Evolutionary conservation across 2,329 filamentous ascomycete genomes (phyloP).

Genomic region (Rachicladosporium sp.): DNA sequence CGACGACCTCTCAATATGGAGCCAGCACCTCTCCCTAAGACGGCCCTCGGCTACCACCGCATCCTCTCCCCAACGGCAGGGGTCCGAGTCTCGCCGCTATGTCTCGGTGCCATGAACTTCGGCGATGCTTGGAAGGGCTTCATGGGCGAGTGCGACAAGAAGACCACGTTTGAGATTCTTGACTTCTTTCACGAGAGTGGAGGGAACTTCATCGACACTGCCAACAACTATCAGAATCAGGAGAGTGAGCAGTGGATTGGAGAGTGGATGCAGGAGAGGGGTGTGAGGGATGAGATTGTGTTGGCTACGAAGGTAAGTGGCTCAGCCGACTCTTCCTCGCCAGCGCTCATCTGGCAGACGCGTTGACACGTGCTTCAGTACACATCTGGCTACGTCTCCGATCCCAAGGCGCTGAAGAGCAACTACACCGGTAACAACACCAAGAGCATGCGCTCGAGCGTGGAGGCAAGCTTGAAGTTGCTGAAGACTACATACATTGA

Average conservation of each 20-base stretch:
- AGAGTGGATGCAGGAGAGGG: slow-evolving; percentile 37
- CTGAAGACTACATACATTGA: slow-evolving; percentile 31
- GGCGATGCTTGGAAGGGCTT: slow-evolving; percentile 34
- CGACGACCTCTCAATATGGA: background rate
- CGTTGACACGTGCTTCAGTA: slow-evolving; percentile 10
- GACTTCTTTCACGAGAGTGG: slow-evolving; percentile 36
- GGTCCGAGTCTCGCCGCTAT: slow-evolving; percentile 40
- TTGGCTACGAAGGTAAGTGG: slow-evolving; percentile 18
- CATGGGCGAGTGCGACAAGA: slow-evolving; percentile 19
- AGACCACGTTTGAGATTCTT: slow-evolving; percentile 33
- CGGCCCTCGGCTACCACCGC: slow-evolving; percentile 38
- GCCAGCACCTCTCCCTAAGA: slow-evolving; percentile 21
- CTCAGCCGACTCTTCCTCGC: no score
- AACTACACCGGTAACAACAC: slow-evolving; percentile 33
- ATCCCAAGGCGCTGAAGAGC: slow-evolving; percentile 19
- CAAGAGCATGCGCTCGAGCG: slow-evolving; percentile 26
- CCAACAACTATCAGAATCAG: slow-evolving; percentile 37
- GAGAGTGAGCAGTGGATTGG: slow-evolving; percentile 39
- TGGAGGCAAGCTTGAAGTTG: slow-evolving; percentile 27
- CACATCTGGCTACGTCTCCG: slow-evolving; percentile 16
- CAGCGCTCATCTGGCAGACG: background rate
- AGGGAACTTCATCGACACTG: slow-evolving; percentile 43
- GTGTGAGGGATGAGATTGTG: slow-evolving; percentile 38
- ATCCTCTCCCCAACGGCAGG: slow-evolving; percentile 37
- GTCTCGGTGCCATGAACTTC: slow-evolving; percentile 44